phyloP scores from a whole-genome alignment of 2,329 filamentous ascomycete species.

The Coniochaeta sp. region DNA sequence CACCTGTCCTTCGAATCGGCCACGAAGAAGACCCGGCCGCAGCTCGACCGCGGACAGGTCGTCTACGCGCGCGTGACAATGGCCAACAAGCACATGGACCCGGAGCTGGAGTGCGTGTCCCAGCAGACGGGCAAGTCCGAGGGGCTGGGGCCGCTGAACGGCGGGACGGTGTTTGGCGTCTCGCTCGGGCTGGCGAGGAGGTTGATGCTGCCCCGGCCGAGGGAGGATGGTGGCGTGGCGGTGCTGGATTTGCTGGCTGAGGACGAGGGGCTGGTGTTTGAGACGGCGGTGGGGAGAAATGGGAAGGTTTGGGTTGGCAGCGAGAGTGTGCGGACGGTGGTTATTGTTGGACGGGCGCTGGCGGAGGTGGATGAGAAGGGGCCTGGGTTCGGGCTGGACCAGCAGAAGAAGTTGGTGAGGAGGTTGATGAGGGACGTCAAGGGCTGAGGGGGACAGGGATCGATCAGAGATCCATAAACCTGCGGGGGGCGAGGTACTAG shows the following conservation, averaged over 20 bases:
- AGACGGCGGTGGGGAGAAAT: constrained; percentile 89
- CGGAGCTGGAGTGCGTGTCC: constrained; percentile 86
- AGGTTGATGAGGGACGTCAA: constrained; percentile 53
- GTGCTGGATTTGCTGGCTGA: constrained; percentile 71
- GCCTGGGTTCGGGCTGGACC: constrained; percentile 48
- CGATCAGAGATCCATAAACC: no score
- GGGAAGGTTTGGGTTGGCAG: constrained; percentile 89
- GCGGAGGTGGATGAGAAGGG: constrained; percentile 64
- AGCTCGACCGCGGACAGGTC: constrained; percentile 64
- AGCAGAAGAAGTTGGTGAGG: constrained; percentile 63
- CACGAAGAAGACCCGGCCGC: constrained; percentile 82
- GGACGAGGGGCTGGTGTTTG: constrained; percentile 70
- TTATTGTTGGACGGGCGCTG: constrained; percentile 73
- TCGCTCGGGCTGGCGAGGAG: constrained; percentile 76
- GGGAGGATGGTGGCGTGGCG: constrained; percentile 56
- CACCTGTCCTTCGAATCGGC: constrained; percentile 91
- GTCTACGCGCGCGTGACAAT: constrained; percentile 82
- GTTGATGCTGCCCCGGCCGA: constrained; percentile 58
- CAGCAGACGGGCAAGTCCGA: constrained; percentile 81
- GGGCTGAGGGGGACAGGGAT: constrained; percentile 21
- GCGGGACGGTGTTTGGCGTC: constrained; percentile 80
- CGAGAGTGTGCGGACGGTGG: constrained; percentile 61
- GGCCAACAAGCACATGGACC: constrained; percentile 75
- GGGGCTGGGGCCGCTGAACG: constrained; percentile 73
- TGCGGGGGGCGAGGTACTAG: no score